These are phyloP conservation scores for Collybiopsis confluens DNA, from an alignment of 768 basidiomycete species.

Conservation along the genomic window DNA sequence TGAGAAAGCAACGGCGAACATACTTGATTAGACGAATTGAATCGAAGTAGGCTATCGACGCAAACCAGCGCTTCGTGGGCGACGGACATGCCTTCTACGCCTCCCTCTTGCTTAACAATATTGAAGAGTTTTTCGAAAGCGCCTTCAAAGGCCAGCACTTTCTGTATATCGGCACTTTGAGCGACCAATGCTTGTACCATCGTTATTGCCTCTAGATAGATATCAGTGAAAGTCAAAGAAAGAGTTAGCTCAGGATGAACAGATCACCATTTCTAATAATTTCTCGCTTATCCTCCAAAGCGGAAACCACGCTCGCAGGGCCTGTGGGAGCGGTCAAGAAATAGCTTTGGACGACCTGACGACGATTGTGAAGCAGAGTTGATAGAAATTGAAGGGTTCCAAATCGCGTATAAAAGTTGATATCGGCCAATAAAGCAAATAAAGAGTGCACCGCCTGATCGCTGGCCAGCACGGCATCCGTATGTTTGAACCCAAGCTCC, in stretches of 20 bases:
- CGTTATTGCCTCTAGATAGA: slow-evolving; percentile 66
- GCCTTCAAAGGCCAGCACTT: slow-evolving; percentile 94
- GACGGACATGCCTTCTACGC: slow-evolving; percentile 85
- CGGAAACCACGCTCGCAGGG: slow-evolving; percentile 63
- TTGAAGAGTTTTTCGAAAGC: slow-evolving; percentile 95
- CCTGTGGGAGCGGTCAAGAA: slow-evolving; percentile 85
- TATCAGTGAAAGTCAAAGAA: not conserved
- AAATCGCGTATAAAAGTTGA: slow-evolving; percentile 83
- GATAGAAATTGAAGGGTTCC: slow-evolving; percentile 79
- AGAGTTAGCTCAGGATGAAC: not conserved
- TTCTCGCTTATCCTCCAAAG: slow-evolving; percentile 82
- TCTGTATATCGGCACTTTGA: slow-evolving; percentile 92
- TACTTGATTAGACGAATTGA: slow-evolving; percentile 94
- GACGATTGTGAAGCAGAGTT: slow-evolving; percentile 75
- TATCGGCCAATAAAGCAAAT: slow-evolving; percentile 69
- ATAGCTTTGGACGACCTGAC: slow-evolving; percentile 81
- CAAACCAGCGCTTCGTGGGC: slow-evolving; percentile 83
- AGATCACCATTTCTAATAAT: slow-evolving; percentile 81
- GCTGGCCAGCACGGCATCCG: slow-evolving; percentile 70
- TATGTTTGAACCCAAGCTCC: slow-evolving; percentile 80
- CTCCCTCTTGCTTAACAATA: slow-evolving; percentile 83
- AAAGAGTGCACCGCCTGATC: slow-evolving; percentile 73
- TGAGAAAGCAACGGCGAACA: slow-evolving; percentile 10
- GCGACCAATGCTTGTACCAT: slow-evolving; percentile 78
- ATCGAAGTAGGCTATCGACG: slow-evolving; percentile 82